These are phyloP conservation scores for Fraxinus platypoda DNA, from an alignment of 305 asterid species.

Conservation along the genomic window DNA sequence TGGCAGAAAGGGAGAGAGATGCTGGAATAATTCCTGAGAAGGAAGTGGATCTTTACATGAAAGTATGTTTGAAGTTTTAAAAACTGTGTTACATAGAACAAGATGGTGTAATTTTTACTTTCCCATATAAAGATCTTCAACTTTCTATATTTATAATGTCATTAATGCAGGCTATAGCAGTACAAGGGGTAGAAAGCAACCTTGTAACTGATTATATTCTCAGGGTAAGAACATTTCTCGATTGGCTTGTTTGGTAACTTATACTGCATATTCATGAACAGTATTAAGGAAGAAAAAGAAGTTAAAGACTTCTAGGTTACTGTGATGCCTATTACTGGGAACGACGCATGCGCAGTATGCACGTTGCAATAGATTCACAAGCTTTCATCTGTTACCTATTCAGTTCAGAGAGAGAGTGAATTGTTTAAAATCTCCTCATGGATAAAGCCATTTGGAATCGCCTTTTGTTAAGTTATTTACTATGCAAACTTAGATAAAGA, in stretches of 20 bases:
- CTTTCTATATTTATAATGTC: background rate
- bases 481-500: background rate
- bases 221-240: slow-evolving; percentile 33
- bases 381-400: background rate
- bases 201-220: slow-evolving; percentile 51
- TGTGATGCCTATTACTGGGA: background rate
- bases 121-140: background rate
- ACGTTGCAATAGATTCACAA: background rate
- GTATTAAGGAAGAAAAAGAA: background rate
- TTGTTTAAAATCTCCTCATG: no score
- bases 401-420: no score
- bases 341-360: background rate
- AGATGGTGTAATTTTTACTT: background rate
- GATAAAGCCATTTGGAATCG: background rate
- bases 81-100: background rate
- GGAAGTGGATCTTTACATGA: slow-evolving; percentile 65
- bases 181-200: slow-evolving; percentile 49
- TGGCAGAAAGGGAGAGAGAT: slow-evolving; percentile 55
- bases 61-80: slow-evolving; percentile 26
- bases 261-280: background rate
- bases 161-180: slow-evolving; percentile 49
- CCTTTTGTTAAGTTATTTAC: background rate
- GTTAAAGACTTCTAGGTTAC: background rate
- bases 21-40: slow-evolving; percentile 53
- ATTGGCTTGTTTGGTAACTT: background rate